A percentile compares a stretch with the other conserved stretches of the same genome.
Evolutionary conservation across 1,284 basidiomycete species (phyloP).

Genomic region (Boletus smithii): DNA sequence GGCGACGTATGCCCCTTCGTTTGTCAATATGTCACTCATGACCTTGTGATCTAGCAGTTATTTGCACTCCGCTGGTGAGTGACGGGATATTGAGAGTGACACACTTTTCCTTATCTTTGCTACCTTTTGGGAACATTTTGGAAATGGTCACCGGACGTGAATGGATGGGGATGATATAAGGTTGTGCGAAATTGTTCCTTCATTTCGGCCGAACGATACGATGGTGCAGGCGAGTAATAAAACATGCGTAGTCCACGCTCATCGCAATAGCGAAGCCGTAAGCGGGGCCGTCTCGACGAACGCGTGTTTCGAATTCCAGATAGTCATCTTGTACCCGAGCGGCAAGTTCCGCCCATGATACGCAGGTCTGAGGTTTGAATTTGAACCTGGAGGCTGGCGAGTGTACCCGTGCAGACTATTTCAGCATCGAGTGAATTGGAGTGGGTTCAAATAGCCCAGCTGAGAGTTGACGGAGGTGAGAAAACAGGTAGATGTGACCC

Average conservation of each 20-base stretch:
- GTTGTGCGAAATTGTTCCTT: not conserved
- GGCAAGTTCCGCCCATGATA: no score
- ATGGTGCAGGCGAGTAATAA: conserved; percentile 15
- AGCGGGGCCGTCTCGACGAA: conserved; percentile 1
- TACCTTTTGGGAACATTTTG: not conserved
- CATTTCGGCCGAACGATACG: conserved; percentile 5
- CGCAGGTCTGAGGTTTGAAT: no score
- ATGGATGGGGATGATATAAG: not conserved
- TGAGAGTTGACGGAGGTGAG: not conserved
- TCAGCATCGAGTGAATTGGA: not conserved
- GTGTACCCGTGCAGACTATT: no score
- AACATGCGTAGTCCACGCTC: conserved; percentile 15
- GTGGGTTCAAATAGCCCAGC: not conserved
- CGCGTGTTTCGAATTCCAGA: conserved; percentile 17
- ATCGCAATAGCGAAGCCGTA: not conserved
- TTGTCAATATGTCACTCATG: not conserved
- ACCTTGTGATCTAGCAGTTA: not conserved
- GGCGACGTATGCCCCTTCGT: not conserved
- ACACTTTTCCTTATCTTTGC: not conserved
- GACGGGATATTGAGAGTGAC: not conserved
- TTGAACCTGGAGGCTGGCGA: no score
- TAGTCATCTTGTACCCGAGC: conserved; percentile 3
- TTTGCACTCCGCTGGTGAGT: not conserved
- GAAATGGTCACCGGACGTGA: not conserved
- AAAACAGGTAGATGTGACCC: not conserved